These are phyloP conservation scores for Blastomyces gilchristii DNA, from an alignment of 2,329 filamentous ascomycete genomes.

Conservation along the genomic window DNA sequence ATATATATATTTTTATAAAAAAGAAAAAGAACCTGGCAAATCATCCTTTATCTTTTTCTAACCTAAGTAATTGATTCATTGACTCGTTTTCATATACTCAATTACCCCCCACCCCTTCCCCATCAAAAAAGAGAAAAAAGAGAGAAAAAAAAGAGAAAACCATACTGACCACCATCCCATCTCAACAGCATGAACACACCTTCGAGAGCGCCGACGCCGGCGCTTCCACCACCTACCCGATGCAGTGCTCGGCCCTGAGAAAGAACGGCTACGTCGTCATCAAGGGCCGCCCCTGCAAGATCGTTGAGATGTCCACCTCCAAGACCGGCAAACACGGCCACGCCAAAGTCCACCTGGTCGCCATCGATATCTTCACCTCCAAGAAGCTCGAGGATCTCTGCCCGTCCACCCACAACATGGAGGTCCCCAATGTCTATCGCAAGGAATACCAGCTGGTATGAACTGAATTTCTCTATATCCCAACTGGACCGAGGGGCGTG, in stretches of 20 bases:
- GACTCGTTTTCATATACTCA: neutral
- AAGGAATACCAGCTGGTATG: constrained; percentile 91
- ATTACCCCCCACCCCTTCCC: too few relatives aligned
- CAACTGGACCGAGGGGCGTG: neutral
- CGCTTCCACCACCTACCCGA: constrained; percentile 86
- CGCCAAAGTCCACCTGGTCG: constrained; percentile 98
- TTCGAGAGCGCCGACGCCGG: constrained; percentile 96
- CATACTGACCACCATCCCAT: constrained; percentile 11
- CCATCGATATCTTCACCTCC: constrained; percentile 97
- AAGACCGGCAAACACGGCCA: constrained; percentile 99
- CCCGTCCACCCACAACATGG: constrained; percentile 79
- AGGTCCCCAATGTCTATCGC: constrained; percentile 87
- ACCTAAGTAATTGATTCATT: neutral
- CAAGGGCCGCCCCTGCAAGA: constrained; percentile 99
- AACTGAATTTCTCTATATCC: constrained; percentile 18
- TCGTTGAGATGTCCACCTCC: constrained; percentile 99
- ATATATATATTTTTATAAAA: too few relatives aligned
- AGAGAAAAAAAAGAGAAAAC: neutral
- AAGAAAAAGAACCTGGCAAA: neutral
- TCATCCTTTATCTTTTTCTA: neutral
- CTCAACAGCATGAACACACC: constrained; percentile 55
- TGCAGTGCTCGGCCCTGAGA: constrained; percentile 99
- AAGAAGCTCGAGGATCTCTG: constrained; percentile 99
- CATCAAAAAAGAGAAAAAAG: too few relatives aligned
- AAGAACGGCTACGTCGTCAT: constrained; percentile 99